Evolutionary conservation across 768 basidiomycete genomes (phyloP).

Genomic region (Lentinus brumalis): DNA sequence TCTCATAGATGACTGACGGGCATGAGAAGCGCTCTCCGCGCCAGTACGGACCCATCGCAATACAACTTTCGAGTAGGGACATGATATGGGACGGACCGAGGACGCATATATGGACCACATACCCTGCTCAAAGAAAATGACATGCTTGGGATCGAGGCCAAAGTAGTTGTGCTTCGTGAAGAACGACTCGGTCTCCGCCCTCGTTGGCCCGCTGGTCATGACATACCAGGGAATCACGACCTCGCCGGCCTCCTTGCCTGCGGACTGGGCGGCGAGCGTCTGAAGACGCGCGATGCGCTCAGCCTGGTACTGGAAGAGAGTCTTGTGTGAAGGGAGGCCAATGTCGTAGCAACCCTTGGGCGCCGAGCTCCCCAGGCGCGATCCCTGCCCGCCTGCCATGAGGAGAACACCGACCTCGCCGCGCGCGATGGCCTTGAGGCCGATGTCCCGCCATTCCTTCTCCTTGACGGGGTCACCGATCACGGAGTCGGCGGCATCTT

Average conservation of each 20-base stretch:
- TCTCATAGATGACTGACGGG: too few species aligned
- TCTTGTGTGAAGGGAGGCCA: slow-evolving; percentile 88
- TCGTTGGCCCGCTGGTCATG: slow-evolving; percentile 98
- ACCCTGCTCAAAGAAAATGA: slow-evolving; percentile 98
- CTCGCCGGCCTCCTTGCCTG: slow-evolving; percentile 52
- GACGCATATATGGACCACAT: slow-evolving; percentile 19
- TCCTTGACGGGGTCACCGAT: slow-evolving; percentile 56
- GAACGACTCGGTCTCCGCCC: slow-evolving; percentile 81
- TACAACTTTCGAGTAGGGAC: background rate
- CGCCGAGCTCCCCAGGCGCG: slow-evolving; percentile 85
- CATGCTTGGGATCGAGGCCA: slow-evolving; percentile 75
- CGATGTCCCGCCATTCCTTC: slow-evolving; percentile 73
- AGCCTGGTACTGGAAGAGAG: slow-evolving; percentile 97
- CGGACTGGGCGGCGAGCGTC: slow-evolving; percentile 63
- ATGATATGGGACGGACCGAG: too few species aligned
- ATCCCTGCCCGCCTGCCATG: slow-evolving; percentile 98
- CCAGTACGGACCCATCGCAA: background rate
- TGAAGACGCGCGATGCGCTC: slow-evolving; percentile 90
- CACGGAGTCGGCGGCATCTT: slow-evolving; percentile 68
- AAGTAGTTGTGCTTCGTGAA: slow-evolving; percentile 80
- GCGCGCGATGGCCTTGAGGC: slow-evolving; percentile 77
- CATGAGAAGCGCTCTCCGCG: background rate
- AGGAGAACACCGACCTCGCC: slow-evolving; percentile 93
- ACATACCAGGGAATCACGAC: slow-evolving; percentile 95
- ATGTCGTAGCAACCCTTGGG: slow-evolving; percentile 99